Evolutionary conservation across 139 green algal genomes (phyloP).

Genomic region (Micromonas pusilla): DNA sequence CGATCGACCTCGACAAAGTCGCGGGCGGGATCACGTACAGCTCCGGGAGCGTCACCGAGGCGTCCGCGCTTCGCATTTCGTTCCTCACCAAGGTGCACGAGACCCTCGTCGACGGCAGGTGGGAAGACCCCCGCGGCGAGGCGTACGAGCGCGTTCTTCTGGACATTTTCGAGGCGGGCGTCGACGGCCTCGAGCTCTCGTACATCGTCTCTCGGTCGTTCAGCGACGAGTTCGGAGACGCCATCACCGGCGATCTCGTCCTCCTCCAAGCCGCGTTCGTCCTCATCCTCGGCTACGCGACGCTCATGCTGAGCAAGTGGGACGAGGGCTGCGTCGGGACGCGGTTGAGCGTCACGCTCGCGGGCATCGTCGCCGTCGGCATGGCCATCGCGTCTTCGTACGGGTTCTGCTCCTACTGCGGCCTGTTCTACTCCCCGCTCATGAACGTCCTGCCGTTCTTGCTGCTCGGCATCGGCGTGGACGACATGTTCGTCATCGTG

Average conservation of each 20-base stretch:
- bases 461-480: conserved; percentile 49
- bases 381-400: conserved; percentile 24
- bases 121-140: not conserved
- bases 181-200: not conserved
- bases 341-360: not conserved
- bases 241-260: conserved; percentile 1
- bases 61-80: not conserved
- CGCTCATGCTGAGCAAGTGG: conserved; percentile 8
- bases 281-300: conserved; percentile 19
- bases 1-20: not conserved
- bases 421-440: conserved; percentile 23
- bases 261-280: conserved; percentile 17
- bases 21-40: not conserved
- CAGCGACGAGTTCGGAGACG: conserved; percentile 22
- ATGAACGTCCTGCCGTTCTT: conserved; percentile 43
- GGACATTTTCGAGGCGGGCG: not conserved
- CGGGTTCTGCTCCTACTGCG: conserved; percentile 16
- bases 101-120: not conserved
- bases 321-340: conserved; percentile 6
- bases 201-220: conserved; percentile 10
- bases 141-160: conserved; percentile 5
- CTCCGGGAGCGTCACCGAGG: not conserved
- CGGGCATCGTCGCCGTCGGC: conserved; percentile 11
- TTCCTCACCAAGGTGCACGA: conserved; percentile 11
- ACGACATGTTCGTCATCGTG: conserved; percentile 53